Evolutionary conservation across 108 stramenopile species (phyloP), one percentile per base, ranked within the genome.

Genomic region (Skeletonema tropicum): DNA sequence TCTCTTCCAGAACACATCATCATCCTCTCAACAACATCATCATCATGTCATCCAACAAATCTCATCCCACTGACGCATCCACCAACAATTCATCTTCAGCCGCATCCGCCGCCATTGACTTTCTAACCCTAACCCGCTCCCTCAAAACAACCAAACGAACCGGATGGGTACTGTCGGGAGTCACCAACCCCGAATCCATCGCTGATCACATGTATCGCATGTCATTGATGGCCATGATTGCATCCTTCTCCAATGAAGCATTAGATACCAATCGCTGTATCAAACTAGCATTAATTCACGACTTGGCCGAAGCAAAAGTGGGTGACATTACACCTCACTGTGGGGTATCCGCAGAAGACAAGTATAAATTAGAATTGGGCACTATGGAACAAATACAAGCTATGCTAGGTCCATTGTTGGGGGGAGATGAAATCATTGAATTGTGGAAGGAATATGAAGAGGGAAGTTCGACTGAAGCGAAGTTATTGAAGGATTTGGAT

Each of bases 371-470:
- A 63, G 94, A 95, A 84, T 66, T 87, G 41, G 55, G 57, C 1
- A 90, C 94, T 45, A 95, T 95, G 87, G 64, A 79, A 64, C 48
- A 55, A 11, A 86, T 90, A 33, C 61, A 59, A 2, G 15, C 72
- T n/a, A 66, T 82, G 67, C 57, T 83, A 6, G 84, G 84, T 15
- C 62, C 31, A 14, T 30, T 57, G 7, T 19, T 79, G 62, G 92
- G 73, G 46, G 78, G 89, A 14, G 70, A 84, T 15, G 87, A 86
- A 52, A 79, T 95, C 6, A 49, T 88, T 21, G 70, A 64, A 13
- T 77, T 92, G 60, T 95, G 92, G 92, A 83, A 86, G 65, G 94
- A 95, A 70, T 95, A 95, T 64, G 94, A 95, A 76, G 83, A 69
- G 36, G 88, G 89, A 5, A 30, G 29, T 9, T 87, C 89, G 0